Conservation (phyloP, 306 rosid species). For the Oemleria cerasiformis region DNA sequence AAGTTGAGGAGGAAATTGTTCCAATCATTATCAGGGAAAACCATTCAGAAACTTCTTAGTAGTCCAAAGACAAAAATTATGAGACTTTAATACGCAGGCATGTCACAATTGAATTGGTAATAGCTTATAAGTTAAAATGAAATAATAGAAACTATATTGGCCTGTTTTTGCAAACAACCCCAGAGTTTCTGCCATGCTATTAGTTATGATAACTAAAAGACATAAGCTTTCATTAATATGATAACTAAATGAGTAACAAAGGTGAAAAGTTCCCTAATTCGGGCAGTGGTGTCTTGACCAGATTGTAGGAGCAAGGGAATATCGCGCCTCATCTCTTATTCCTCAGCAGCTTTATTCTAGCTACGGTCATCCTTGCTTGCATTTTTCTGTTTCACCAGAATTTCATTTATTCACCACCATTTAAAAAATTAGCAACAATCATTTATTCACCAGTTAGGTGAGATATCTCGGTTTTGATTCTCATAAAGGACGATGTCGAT, state of each 20-base stretch:
- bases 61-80: not conserved
- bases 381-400: conserved; percentile 57
- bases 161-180: not conserved
- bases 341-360: conserved; percentile 89
- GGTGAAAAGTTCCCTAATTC: conserved; percentile 64
- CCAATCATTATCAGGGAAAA: not conserved
- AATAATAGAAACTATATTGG: not conserved
- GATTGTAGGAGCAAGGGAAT: conserved; percentile 86
- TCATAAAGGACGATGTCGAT: no score
- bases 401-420: conserved; percentile 7
- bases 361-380: conserved; percentile 98
- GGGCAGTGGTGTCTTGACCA: conserved; percentile 97
- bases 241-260: not conserved
- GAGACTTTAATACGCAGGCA: not conserved
- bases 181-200: not conserved
- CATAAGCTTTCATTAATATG: not conserved
- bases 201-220: not conserved
- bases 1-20: not conserved
- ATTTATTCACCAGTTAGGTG: not conserved
- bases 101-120: not conserved
- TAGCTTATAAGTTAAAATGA: not conserved
- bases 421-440: not conserved
- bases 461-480: no score
- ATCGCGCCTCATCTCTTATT: conserved; percentile 97
- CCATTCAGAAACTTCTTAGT: not conserved